Conservation (phyloP, 1,284 basidiomycete genomes). For the Athelia psychrophila region DNA sequence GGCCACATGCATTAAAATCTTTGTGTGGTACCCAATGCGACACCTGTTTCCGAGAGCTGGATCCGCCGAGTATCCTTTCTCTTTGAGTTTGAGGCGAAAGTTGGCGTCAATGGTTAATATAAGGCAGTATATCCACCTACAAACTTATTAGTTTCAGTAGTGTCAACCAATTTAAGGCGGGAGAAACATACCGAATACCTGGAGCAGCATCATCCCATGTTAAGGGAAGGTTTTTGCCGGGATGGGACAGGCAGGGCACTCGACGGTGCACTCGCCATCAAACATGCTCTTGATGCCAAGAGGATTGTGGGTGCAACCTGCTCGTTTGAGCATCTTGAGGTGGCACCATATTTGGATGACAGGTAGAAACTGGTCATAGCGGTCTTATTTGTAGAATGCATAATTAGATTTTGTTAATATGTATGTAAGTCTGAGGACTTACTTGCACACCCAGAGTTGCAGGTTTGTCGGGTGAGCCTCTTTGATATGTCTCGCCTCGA, state of each 20-base stretch:
- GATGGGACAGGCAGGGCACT: conserved; percentile 19
- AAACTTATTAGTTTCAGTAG: no score
- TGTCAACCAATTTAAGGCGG: no score
- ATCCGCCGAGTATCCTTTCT: conserved; percentile 8
- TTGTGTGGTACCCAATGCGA: conserved; percentile 8
- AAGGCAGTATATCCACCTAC: no score
- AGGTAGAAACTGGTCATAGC: conserved; percentile 5
- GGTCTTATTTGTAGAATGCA: not conserved
- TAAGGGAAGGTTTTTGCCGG: conserved; percentile 10
- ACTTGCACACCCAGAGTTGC: no score
- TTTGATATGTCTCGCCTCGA: no score
- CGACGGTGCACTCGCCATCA: conserved; percentile 6
- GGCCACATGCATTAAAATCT: not conserved
- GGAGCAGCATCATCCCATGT: conserved; percentile 2
- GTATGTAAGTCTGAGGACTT: no score
- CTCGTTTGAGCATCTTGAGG: conserved; percentile 8
- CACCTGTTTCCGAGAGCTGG: conserved; percentile 7
- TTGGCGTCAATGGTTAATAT: no score
- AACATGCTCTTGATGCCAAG: conserved; percentile 6
- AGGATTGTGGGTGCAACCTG: conserved; percentile 10
- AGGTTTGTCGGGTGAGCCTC: no score
- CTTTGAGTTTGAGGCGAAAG: no score
- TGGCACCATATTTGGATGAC: conserved; percentile 10
- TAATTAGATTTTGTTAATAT: no score
- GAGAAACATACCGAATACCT: not conserved